These are phyloP conservation scores for Termitomyces heimii DNA, from an alignment of 768 basidiomycete genomes.

Conservation along the genomic window DNA sequence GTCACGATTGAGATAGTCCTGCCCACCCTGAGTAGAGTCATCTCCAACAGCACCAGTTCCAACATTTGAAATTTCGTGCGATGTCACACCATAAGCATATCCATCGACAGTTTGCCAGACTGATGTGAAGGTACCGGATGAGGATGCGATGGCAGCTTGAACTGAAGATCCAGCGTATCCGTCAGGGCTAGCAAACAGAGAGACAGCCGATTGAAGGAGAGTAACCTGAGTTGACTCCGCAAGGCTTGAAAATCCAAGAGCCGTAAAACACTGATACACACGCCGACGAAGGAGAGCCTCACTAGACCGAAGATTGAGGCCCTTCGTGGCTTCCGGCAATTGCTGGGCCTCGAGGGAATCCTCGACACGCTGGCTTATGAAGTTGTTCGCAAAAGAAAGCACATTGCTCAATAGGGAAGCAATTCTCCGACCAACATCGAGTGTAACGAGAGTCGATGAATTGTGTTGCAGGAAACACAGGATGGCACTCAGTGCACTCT, in stretches of 20 bases:
- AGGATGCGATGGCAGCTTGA: conserved; percentile 89
- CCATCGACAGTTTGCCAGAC: conserved; percentile 88
- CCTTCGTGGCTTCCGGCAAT: conserved; percentile 25
- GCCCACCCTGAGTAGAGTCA: conserved; percentile 24
- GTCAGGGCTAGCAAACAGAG: conserved; percentile 84
- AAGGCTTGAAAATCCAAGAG: conserved; percentile 72
- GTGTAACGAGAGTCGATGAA: conserved; percentile 64
- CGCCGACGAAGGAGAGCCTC: conserved; percentile 82
- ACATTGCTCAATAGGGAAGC: conserved; percentile 85
- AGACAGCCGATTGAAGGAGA: conserved; percentile 74
- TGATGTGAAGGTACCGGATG: conserved; percentile 73
- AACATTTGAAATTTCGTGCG: conserved; percentile 47
- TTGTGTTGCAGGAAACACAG: conserved; percentile 86
- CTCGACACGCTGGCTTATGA: conserved; percentile 63
- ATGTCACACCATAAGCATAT: conserved; percentile 89
- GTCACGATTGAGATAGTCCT: conserved; percentile 66
- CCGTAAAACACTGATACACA: conserved; percentile 85
- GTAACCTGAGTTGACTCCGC: conserved; percentile 78
- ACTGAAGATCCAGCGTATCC: conserved; percentile 76
- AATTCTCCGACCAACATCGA: conserved; percentile 88
- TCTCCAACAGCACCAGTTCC: conserved; percentile 28
- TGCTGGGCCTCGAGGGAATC: conserved; percentile 45
- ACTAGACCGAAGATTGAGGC: conserved; percentile 62
- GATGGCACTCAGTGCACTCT: conserved; percentile 85
- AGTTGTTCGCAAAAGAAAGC: conserved; percentile 83